phyloP scores from a whole-genome alignment of 1,139 yeast species.

The Waltiozyma sp. region DNA sequence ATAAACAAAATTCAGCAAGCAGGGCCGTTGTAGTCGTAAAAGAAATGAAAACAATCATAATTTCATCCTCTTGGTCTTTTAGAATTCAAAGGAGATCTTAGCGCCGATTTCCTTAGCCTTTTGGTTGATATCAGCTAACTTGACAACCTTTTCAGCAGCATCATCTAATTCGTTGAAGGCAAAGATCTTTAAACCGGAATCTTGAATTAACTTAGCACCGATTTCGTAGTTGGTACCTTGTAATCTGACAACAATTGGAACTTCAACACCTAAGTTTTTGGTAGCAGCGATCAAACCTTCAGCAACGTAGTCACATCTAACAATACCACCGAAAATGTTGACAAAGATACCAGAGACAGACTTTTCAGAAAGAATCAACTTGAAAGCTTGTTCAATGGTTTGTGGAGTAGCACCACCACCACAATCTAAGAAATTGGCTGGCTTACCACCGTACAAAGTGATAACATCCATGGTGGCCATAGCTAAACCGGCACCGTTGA shows the following conservation, averaged over 20 bases:
- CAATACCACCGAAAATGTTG: conserved; percentile 98
- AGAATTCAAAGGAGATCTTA: conserved; percentile 33
- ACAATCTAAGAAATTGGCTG: conserved; percentile 98
- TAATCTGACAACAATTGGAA: conserved; percentile 95
- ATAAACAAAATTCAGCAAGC: too few relatives aligned
- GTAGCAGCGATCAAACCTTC: conserved; percentile 93
- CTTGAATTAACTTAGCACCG: conserved; percentile 77
- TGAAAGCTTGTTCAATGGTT: conserved; percentile 95
- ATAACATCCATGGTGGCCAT: conserved; percentile 99
- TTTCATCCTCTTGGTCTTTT: background rate
- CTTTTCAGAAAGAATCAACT: conserved; percentile 79
- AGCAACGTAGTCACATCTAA: conserved; percentile 98
- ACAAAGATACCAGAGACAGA: conserved; percentile 94
- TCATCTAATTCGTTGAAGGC: conserved; percentile 90
- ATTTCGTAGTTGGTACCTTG: conserved; percentile 94
- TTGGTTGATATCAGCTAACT: conserved; percentile 43
- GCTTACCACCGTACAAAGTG: conserved; percentile 96
- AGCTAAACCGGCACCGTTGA: conserved; percentile 99
- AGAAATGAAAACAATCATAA: background rate
- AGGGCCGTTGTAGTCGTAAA: background rate
- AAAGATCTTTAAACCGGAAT: conserved; percentile 88
- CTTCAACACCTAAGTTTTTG: conserved; percentile 75
- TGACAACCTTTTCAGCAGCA: conserved; percentile 93
- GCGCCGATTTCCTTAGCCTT: conserved; percentile 39
- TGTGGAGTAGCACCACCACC: conserved; percentile 99